Conservation (phyloP, 116 monocot species). For the Iris pallida region DNA sequence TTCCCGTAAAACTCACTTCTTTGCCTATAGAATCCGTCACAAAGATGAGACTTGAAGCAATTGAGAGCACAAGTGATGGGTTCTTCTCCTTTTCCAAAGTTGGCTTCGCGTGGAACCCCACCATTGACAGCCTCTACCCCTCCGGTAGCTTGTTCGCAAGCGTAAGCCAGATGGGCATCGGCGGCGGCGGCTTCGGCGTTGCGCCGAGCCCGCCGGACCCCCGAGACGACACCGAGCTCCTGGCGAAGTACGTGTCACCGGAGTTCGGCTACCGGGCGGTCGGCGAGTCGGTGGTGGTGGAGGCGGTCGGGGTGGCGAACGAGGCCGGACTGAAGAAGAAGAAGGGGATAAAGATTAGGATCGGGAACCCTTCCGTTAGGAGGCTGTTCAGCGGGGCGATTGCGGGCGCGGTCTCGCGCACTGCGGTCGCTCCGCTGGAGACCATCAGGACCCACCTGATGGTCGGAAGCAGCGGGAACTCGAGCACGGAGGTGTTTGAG, state of each 20-base stretch:
- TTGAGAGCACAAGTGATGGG: conserved; percentile 43
- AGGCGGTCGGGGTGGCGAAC: conserved; percentile 15
- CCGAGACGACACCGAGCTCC: conserved; percentile 44
- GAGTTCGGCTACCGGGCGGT: conserved; percentile 32
- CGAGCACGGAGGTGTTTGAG: conserved; percentile 71
- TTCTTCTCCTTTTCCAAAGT: conserved; percentile 34
- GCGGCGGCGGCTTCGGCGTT: conserved; percentile 10
- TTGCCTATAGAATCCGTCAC: conserved; percentile 1
- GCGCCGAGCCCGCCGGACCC: conserved; percentile 12
- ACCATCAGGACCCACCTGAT: conserved; percentile 93
- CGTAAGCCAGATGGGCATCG: conserved; percentile 42
- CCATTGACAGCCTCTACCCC: conserved; percentile 33
- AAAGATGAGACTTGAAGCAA: conserved; percentile 4
- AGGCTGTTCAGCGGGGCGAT: conserved; percentile 84
- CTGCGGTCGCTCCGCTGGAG: conserved; percentile 87
- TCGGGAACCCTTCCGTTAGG: conserved; percentile 77
- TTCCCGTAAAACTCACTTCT: too few species aligned
- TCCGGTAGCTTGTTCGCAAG: conserved; percentile 77
- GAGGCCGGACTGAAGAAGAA: conserved; percentile 22
- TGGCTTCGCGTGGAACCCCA: conserved; percentile 36
- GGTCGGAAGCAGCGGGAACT: conserved; percentile 84
- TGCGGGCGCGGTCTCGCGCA: conserved; percentile 89
- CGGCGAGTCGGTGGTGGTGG: background rate
- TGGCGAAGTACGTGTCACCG: conserved; percentile 56
- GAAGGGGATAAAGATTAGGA: conserved; percentile 53